These are phyloP conservation scores for Pleurotus djamor DNA, from an alignment of 768 basidiomycete genomes.

Conservation along the genomic window DNA sequence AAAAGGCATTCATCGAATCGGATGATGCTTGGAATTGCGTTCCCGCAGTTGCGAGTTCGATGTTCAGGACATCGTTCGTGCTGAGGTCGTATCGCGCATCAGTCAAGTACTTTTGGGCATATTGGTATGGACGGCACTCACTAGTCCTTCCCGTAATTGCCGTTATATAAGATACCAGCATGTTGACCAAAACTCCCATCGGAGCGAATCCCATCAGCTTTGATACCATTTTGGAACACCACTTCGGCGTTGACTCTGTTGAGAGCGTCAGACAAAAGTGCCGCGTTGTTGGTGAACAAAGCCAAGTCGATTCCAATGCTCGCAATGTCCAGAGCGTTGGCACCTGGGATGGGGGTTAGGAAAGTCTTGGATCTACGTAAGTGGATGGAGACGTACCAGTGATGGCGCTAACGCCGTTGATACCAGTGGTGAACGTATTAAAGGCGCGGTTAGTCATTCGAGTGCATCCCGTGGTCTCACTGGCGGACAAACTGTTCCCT, in stretches of 20 bases:
- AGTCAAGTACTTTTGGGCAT: no score
- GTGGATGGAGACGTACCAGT: conserved; percentile 29
- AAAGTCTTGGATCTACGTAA: neutral
- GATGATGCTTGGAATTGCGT: conserved; percentile 32
- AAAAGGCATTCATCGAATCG: conserved; percentile 29
- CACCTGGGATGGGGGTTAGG: conserved; percentile 11
- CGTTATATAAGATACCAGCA: conserved; percentile 43
- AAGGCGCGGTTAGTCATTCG: conserved; percentile 42
- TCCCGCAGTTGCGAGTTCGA: conserved; percentile 43
- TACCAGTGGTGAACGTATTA: conserved; percentile 26
- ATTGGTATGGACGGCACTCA: no score
- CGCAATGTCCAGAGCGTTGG: conserved; percentile 52
- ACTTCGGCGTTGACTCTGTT: conserved; percentile 35
- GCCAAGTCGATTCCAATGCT: conserved; percentile 39
- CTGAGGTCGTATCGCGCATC: no score
- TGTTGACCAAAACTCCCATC: conserved; percentile 30
- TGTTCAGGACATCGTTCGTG: no score
- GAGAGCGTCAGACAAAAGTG: conserved; percentile 29
- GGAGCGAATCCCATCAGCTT: conserved; percentile 41
- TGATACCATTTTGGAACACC: conserved; percentile 29
- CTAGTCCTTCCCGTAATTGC: conserved; percentile 29
- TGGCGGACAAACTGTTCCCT: conserved; percentile 27
- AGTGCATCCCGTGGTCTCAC: conserved; percentile 31
- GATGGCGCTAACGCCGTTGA: conserved; percentile 37
- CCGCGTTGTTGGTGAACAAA: conserved; percentile 22